phyloP scores from a whole-genome alignment of 2,329 filamentous ascomycete genomes.

The Coniochaeta ligniaria region DNA sequence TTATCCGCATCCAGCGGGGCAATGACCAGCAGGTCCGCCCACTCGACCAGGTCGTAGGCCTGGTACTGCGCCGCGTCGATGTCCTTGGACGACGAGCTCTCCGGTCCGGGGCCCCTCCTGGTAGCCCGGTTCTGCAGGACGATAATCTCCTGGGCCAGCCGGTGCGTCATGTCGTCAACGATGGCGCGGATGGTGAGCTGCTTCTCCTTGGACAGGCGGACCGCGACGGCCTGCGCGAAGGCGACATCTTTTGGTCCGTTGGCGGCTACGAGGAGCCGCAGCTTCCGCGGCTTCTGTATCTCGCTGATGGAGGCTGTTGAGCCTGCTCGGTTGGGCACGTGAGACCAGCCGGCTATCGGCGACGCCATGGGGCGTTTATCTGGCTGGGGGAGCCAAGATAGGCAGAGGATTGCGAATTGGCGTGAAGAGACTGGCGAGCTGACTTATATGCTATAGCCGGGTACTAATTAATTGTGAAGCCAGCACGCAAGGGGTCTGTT shows the following conservation, averaged over 20 bases:
- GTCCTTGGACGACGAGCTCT: slow-evolving; percentile 25
- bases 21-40: slow-evolving; percentile 81
- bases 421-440: background rate
- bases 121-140: slow-evolving; percentile 49
- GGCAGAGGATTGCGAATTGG: background rate
- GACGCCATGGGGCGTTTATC: background rate
- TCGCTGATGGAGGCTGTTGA: slow-evolving; percentile 26
- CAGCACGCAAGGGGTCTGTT: background rate
- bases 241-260: slow-evolving; percentile 59
- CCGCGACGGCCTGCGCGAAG: slow-evolving; percentile 58
- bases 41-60: slow-evolving; percentile 66
- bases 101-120: slow-evolving; percentile 14
- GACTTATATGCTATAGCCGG: background rate
- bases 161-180: slow-evolving; percentile 57
- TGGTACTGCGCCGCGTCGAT: slow-evolving; percentile 46
- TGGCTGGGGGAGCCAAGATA: background rate
- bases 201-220: slow-evolving; percentile 58
- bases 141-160: slow-evolving; percentile 55
- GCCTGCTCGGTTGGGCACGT: background rate
- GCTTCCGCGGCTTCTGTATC: slow-evolving; percentile 31
- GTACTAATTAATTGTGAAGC: background rate
- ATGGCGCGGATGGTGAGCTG: slow-evolving; percentile 56
- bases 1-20: slow-evolving; percentile 80
- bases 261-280: slow-evolving; percentile 57
- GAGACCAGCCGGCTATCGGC: background rate